Evolutionary conservation across 768 basidiomycete species (phyloP), one percentile per base, ranked within the genome.

Genomic region (Glaciozyma martinii): DNA sequence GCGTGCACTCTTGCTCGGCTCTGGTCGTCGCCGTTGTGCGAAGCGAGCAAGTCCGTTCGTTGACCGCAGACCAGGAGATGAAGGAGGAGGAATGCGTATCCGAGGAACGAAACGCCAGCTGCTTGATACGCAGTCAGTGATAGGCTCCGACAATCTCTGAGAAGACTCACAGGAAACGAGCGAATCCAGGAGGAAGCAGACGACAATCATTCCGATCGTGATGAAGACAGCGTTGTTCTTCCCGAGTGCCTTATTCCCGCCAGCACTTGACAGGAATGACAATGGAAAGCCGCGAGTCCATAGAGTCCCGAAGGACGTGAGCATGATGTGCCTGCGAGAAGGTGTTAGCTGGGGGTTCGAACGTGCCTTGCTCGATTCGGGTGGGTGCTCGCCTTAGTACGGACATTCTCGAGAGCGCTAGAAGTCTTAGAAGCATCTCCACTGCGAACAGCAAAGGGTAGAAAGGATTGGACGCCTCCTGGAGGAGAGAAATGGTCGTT

Each of bases 271-370:
- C 47, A 64, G 25, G 18, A 68, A 65, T 0, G 67, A 21, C 12
- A 59, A 15, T 1, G 59, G 69, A 10, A 65, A 29, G 2, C 66
- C 69, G 12, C 70, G 66, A 12, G 66, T 47, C 72, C 72, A 73
- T 0, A 73, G 37, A 16, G 71, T 40, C 0, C 66, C 54, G 29
- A 66, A 70, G 21, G 71, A 58, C 23, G 72, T 62, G 32, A 73
- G 61, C 59, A 71, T 61, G 47, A 70, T 29, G 52, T 71, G 64
- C 3, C 71, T 73, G 68, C 23, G 59, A 12, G 21, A 40, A 4
- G 4, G 5, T 8, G 55, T 54, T 30, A 54, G 53, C 53, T 54
- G 21, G 29, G 25, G 25, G 30, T 13, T 25, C 10, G 15, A 3
- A 30, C 27, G 43, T 27, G 56, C 16, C 15, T 19, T 33, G n/a